Conservation (phyloP, 441 rosid species). For the Pelargonium exstipulatum region DNA sequence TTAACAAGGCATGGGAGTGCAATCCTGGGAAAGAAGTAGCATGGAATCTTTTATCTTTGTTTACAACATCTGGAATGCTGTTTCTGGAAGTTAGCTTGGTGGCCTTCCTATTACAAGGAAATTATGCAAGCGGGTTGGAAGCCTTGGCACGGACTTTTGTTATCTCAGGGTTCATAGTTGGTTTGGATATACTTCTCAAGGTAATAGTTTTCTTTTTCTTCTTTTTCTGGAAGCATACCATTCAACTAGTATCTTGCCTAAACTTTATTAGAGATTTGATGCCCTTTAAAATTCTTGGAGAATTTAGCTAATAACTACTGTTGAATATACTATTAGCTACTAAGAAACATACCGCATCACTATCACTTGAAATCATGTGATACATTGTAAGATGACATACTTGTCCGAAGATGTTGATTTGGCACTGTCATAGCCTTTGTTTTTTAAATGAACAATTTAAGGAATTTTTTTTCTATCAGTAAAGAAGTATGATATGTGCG, state of each 20-base stretch:
- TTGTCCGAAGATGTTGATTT: not conserved
- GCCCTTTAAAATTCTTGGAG: not conserved
- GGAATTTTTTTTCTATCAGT: no score
- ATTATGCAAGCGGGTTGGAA: slow-evolving; percentile 67
- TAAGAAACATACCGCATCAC: not conserved
- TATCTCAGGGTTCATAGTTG: slow-evolving; percentile 59
- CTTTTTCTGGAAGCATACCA: not conserved
- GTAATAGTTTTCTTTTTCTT: slow-evolving; percentile 27
- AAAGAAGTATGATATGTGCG: no score
- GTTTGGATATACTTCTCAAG: slow-evolving; percentile 80
- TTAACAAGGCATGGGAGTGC: slow-evolving; percentile 75
- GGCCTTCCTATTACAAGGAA: slow-evolving; percentile 86
- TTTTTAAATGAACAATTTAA: not conserved
- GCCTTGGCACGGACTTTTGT: slow-evolving; percentile 72
- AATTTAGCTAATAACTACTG: not conserved
- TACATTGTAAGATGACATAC: not conserved
- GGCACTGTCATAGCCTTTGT: not conserved
- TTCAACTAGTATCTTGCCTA: not conserved
- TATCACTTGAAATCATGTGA: not conserved
- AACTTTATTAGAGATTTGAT: not conserved
- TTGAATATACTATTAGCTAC: no score
- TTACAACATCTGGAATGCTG: slow-evolving; percentile 84
- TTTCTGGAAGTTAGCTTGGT: slow-evolving; percentile 92
- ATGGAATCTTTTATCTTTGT: slow-evolving; percentile 74
- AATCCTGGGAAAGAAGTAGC: slow-evolving; percentile 55